These are phyloP conservation scores for Ramaria rubella DNA, from an alignment of 768 basidiomycete genomes.

Conservation along the genomic window DNA sequence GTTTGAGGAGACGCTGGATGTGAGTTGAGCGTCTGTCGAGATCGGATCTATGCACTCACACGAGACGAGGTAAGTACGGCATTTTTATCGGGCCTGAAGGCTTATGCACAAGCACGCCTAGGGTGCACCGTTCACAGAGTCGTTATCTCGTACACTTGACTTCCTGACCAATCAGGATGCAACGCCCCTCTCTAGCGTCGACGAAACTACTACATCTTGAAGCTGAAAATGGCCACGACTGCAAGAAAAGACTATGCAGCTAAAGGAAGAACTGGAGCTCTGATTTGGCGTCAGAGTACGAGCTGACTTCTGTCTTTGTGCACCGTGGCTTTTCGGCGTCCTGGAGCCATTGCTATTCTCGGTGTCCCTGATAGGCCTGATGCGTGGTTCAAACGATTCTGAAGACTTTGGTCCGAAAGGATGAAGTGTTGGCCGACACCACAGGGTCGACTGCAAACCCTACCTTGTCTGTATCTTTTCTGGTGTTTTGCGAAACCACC, in stretches of 20 bases:
- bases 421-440: constrained; percentile 83
- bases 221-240: constrained; percentile 56
- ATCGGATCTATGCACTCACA: constrained; percentile 59
- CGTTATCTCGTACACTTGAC: constrained; percentile 47
- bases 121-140: constrained; percentile 55
- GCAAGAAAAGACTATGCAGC: constrained; percentile 38
- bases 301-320: constrained; percentile 91
- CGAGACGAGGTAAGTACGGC: constrained; percentile 63
- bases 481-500: background rate
- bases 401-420: constrained; percentile 61
- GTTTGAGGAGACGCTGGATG: constrained; percentile 77
- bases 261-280: constrained; percentile 65
- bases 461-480: constrained; percentile 60
- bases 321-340: constrained; percentile 85
- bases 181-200: constrained; percentile 43
- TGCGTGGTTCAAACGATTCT: constrained; percentile 93
- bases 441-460: constrained; percentile 85
- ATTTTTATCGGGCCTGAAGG: background rate
- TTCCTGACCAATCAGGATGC: constrained; percentile 51
- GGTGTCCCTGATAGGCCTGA: constrained; percentile 75
- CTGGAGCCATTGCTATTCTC: constrained; percentile 91
- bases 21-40: constrained; percentile 64
- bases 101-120: constrained; percentile 24
- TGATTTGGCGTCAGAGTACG: constrained; percentile 81
- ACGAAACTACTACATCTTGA: constrained; percentile 43